Conservation (phyloP, 164 flowering plant species). For the Taxillus chinensis region DNA sequence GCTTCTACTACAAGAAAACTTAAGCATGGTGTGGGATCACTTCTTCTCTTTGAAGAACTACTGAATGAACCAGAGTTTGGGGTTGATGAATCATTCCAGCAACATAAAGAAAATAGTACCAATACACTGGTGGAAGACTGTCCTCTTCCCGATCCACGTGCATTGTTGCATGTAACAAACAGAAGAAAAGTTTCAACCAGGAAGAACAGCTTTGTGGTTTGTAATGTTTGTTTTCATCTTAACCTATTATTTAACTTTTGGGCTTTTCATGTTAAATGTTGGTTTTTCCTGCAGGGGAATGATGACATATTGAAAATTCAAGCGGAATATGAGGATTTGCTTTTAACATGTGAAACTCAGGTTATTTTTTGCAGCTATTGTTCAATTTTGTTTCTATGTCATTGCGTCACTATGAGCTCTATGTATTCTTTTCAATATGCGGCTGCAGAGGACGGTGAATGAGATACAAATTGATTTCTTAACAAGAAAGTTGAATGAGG, state of each 20-base stretch:
- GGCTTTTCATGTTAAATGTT: not conserved
- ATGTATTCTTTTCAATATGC: constrained; percentile 2
- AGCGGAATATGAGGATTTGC: constrained; percentile 63
- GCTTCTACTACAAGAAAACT: constrained; percentile 25
- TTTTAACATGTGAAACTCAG: constrained; percentile 56
- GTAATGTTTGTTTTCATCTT: constrained; percentile 8
- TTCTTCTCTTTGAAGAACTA: constrained; percentile 69
- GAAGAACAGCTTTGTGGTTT: constrained; percentile 44
- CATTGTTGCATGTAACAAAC: constrained; percentile 72
- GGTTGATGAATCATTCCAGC: constrained; percentile 12
- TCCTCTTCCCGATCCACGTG: constrained; percentile 55
- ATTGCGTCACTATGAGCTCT: not conserved
- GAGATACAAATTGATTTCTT: constrained; percentile 53
- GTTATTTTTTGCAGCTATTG: constrained; percentile 19
- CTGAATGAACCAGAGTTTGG: constrained; percentile 26
- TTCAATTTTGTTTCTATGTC: constrained; percentile 3
- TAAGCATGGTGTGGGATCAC: constrained; percentile 39
- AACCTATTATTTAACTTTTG: not conserved
- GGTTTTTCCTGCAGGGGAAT: constrained; percentile 35
- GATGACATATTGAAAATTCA: constrained; percentile 37
- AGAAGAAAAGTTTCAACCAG: constrained; percentile 53
- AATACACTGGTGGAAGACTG: constrained; percentile 20
- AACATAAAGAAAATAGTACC: constrained; percentile 16
- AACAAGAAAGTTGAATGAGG: constrained; percentile 37
- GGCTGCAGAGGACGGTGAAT: constrained; percentile 42